Conservation (phyloP, 1,284 basidiomycete species). For the Ceratobasidium sp. region DNA sequence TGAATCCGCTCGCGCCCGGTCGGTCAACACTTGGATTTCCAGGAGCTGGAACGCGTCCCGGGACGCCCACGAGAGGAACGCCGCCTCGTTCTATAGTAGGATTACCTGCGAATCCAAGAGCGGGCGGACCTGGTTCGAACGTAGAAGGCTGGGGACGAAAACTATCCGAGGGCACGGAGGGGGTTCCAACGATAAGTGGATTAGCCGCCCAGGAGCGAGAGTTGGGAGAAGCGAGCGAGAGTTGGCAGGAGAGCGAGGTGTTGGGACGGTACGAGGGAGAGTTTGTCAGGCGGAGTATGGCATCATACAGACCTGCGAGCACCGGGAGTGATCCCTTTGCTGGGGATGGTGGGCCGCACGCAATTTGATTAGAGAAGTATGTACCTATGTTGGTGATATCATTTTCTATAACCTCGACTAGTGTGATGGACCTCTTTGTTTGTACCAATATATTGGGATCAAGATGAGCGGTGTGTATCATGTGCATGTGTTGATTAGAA, state of each 20-base stretch:
- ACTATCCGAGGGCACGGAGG: background rate
- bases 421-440: slow-evolving; percentile 11
- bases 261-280: slow-evolving; percentile 37
- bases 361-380: slow-evolving; percentile 11
- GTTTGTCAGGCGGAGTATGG: slow-evolving; percentile 33
- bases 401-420: background rate
- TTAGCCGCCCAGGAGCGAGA: slow-evolving; percentile 21
- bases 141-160: slow-evolving; percentile 38
- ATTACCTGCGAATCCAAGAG: background rate
- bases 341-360: slow-evolving; percentile 35
- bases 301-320: slow-evolving; percentile 6
- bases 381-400: slow-evolving; percentile 8
- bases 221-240: background rate
- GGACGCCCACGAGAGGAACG: background rate
- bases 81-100: background rate
- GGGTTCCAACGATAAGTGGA: slow-evolving; percentile 6
- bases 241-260: slow-evolving; percentile 23
- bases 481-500: slow-evolving; percentile 42
- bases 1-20: background rate
- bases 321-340: slow-evolving; percentile 18
- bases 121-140: slow-evolving; percentile 11
- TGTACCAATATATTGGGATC: slow-evolving; percentile 34
- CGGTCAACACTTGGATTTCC: slow-evolving; percentile 15
- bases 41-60: background rate
- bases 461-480: slow-evolving; percentile 28